Conservation (phyloP, 371 early-diverging fungal species). For the Mortierella sp. region DNA sequence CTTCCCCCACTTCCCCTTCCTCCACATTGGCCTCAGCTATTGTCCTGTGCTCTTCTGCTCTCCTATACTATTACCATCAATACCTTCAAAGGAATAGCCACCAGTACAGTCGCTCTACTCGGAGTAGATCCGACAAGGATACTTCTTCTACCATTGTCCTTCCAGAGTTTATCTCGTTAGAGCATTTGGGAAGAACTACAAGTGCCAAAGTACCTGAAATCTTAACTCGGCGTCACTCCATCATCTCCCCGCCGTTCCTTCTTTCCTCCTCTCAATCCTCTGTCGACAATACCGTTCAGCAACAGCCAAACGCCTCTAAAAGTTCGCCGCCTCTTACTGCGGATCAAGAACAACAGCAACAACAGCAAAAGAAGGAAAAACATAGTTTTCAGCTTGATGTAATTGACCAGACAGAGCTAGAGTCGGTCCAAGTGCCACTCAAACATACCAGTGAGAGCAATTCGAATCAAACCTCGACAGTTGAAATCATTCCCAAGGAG, state of each 20-base stretch:
- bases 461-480: background rate
- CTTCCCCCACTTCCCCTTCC: slow-evolving; percentile 8
- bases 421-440: background rate
- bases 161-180: slow-evolving; percentile 16
- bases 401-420: slow-evolving; percentile 1
- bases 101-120: too few relatives aligned
- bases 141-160: background rate
- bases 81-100: background rate
- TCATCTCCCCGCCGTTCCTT: background rate
- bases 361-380: slow-evolving; percentile 1
- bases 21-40: background rate
- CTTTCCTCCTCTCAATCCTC: background rate
- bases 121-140: too few relatives aligned
- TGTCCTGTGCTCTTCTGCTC: slow-evolving; percentile 14
- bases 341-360: background rate
- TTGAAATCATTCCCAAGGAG: slow-evolving; percentile 24
- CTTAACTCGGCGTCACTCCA: background rate
- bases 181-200: background rate
- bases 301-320: background rate
- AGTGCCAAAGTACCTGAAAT: background rate
- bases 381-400: slow-evolving; percentile 2
- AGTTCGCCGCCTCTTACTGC: background rate
- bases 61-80: background rate
- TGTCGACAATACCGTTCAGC: background rate
- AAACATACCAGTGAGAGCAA: background rate